phyloP scores from a whole-genome alignment of 2,329 filamentous ascomycete genomes.

The Sporothrix curviconia region DNA sequence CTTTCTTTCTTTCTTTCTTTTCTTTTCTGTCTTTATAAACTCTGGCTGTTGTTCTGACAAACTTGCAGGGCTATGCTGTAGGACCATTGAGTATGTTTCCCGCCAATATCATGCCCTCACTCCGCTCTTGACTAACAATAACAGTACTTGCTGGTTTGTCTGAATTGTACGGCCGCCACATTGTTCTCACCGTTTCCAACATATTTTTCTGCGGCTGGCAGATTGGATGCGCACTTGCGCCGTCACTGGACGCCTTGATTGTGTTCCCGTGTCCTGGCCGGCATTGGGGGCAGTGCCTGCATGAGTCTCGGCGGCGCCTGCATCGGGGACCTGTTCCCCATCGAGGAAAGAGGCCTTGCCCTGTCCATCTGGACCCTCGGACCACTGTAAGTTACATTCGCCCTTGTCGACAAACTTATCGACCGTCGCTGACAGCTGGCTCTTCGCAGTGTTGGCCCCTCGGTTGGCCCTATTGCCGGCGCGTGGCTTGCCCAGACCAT shows the following conservation, averaged over 20 bases:
- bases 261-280: constrained; percentile 21
- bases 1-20: too few relatives aligned
- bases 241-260: constrained; percentile 37
- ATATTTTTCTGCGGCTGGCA: constrained; percentile 55
- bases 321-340: constrained; percentile 22
- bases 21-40: too few relatives aligned
- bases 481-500: constrained; percentile 42
- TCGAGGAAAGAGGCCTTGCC: constrained; percentile 50
- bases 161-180: constrained; percentile 29
- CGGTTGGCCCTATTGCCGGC: constrained; percentile 41
- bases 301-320: constrained; percentile 19
- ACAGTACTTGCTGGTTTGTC: constrained; percentile 30
- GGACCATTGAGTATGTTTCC: constrained; percentile 51
- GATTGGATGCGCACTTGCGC: constrained; percentile 60
- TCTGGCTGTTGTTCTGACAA: background rate
- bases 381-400: constrained; percentile 21
- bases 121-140: too few relatives aligned
- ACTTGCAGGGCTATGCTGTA: constrained; percentile 44
- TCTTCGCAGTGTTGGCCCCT: constrained; percentile 30
- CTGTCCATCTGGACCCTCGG: constrained; percentile 42
- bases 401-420: too few relatives aligned
- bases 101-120: constrained; percentile 46
- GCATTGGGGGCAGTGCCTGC: constrained; percentile 18
- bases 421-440: too few relatives aligned
- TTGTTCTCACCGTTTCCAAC: constrained; percentile 70